Evolutionary conservation across 345 rosid genomes (phyloP).

Genomic region (thale cress (Arabidopsis thaliana)): DNA sequence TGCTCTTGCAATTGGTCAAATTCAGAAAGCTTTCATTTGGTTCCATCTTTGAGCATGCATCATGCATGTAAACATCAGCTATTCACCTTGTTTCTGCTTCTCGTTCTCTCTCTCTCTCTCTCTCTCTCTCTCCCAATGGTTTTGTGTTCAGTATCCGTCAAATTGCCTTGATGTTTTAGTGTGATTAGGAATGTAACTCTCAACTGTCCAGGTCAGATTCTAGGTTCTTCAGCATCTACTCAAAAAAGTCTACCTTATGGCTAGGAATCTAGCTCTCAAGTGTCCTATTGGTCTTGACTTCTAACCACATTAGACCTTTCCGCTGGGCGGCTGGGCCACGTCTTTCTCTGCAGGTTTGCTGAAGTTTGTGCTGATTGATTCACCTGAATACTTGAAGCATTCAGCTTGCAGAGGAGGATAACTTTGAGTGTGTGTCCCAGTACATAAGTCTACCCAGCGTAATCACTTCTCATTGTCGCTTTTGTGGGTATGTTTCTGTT

Average conservation of each 20-base stretch:
- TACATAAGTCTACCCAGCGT: neutral
- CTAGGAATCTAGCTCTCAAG: too few relatives aligned
- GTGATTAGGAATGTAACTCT: neutral
- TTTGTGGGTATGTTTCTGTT: constrained; percentile 32
- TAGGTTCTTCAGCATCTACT: neutral
- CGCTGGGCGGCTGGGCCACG: neutral
- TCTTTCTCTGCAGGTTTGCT: constrained; percentile 13
- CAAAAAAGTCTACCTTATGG: neutral
- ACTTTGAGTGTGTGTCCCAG: constrained; percentile 2
- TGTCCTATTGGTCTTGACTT: neutral
- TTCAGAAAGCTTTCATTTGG: constrained; percentile 1
- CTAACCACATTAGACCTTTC: neutral
- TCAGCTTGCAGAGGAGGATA: constrained; percentile 3
- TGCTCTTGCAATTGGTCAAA: constrained; percentile 12
- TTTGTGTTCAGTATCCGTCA: neutral
- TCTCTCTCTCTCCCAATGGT: neutral
- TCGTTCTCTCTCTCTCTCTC: neutral
- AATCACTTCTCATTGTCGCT: constrained; percentile 6
- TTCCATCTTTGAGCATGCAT: constrained; percentile 5
- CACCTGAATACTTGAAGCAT: neutral
- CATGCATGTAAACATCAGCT: neutral
- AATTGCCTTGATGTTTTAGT: constrained; percentile 18
- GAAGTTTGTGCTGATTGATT: neutral
- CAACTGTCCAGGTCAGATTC: neutral
- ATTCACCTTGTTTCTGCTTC: too few relatives aligned